phyloP scores from a whole-genome alignment of 169 alveolate genomes.

The Cryptosporidium sp. region DNA sequence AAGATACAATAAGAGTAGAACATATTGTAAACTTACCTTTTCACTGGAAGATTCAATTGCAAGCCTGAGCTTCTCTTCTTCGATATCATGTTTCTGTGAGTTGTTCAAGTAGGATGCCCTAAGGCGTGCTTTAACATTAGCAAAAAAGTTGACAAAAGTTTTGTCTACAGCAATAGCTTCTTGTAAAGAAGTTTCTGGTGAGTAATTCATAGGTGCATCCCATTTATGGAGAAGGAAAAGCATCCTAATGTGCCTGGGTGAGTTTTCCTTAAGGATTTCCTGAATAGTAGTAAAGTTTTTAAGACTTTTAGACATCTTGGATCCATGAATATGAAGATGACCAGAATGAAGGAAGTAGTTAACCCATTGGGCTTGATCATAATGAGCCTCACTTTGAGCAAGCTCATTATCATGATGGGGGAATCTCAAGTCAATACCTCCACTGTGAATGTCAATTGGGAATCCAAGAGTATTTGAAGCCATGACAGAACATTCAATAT shows the following conservation, averaged over 20 bases:
- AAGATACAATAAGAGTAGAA: conserved; percentile 77
- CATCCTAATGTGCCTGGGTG: conserved; percentile 91
- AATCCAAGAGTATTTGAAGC: conserved; percentile 92
- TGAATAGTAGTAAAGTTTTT: conserved; percentile 97
- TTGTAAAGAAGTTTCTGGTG: conserved; percentile 84
- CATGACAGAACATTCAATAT: conserved; percentile 99
- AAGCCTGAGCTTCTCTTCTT: conserved; percentile 82
- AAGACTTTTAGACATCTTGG: conserved; percentile 96
- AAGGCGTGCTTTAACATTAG: conserved; percentile 88
- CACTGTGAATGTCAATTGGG: conserved; percentile 98
- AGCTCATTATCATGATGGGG: conserved; percentile 99
- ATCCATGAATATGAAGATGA: conserved; percentile 97
- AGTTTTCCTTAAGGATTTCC: conserved; percentile 83
- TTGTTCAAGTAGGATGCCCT: conserved; percentile 81
- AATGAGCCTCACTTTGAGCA: conserved; percentile 98
- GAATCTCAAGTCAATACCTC: conserved; percentile 98
- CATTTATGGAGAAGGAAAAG: conserved; percentile 90
- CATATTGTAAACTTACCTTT: conserved; percentile 84
- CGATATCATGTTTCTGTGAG: conserved; percentile 82
- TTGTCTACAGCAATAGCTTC: conserved; percentile 95
- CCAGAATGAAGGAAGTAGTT: conserved; percentile 98
- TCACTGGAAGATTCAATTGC: conserved; percentile 78
- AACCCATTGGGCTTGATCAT: conserved; percentile 90
- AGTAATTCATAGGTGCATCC: conserved; percentile 91
- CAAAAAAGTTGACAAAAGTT: conserved; percentile 91